phyloP scores from a whole-genome alignment of 2,329 filamentous ascomycete species.

The Chalaropsis ovoidea region DNA sequence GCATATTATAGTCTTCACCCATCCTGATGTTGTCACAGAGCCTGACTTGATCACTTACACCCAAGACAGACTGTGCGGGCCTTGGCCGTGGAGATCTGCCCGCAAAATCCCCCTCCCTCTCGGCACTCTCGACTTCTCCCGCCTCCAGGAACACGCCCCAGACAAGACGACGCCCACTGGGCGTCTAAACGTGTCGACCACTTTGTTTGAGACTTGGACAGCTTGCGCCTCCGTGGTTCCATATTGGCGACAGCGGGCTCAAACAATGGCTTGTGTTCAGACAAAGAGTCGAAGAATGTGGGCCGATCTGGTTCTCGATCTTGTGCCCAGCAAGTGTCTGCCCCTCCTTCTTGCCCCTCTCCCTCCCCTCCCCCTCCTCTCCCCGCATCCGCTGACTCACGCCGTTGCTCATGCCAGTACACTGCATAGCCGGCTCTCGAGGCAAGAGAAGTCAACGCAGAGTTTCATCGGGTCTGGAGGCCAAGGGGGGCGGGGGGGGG shows the following conservation, averaged over 20 bases:
- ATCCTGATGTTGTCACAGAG: neutral
- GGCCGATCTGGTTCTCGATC: slow-evolving; percentile 8
- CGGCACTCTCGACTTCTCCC: neutral
- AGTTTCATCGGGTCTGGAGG: neutral
- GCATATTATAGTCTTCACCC: neutral
- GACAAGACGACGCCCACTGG: neutral
- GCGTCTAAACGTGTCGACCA: neutral
- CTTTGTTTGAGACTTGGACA: slow-evolving; percentile 3
- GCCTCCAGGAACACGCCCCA: slow-evolving; percentile 10
- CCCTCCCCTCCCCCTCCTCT: neutral
- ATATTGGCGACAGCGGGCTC: neutral
- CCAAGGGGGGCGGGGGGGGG: neutral
- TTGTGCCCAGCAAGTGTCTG: neutral
- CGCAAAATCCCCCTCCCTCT: neutral
- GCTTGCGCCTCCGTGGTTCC: neutral
- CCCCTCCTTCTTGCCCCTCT: neutral
- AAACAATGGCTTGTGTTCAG: slow-evolving; percentile 9
- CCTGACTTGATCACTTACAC: neutral
- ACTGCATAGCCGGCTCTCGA: slow-evolving; percentile 10
- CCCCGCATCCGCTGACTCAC: neutral
- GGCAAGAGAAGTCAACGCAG: neutral
- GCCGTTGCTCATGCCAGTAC: neutral
- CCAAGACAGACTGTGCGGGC: neutral
- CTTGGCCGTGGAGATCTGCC: neutral
- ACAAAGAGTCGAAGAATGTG: neutral